Evolutionary conservation across 768 basidiomycete species (phyloP).

Genomic region (Dioszegia crocea): DNA sequence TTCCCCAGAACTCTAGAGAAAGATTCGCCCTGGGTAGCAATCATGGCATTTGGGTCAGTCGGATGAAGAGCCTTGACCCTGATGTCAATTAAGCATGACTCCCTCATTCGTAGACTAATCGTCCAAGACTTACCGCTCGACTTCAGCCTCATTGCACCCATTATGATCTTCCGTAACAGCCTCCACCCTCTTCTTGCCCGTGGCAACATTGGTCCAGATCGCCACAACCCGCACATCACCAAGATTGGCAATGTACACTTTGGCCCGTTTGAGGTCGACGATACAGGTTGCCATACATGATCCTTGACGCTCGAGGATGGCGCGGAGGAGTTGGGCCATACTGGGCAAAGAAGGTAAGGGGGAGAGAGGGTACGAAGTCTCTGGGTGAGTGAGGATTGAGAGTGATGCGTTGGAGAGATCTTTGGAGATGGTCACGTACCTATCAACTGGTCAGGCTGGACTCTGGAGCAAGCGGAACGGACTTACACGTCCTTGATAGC

Average conservation of each 20-base stretch:
- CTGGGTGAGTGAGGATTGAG: not conserved
- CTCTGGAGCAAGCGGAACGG: no score
- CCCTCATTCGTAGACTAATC: no score
- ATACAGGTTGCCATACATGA: not conserved
- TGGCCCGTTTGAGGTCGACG: not conserved
- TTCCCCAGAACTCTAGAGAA: not conserved
- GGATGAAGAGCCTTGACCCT: not conserved
- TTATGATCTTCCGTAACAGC: conserved; percentile 8
- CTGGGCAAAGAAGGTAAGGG: not conserved
- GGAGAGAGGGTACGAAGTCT: no score
- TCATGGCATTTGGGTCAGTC: not conserved
- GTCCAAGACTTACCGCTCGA: not conserved
- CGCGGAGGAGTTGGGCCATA: not conserved
- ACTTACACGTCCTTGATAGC: conserved; percentile 1
- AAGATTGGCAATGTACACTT: not conserved
- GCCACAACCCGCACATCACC: not conserved
- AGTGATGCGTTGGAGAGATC: not conserved
- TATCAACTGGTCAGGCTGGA: no score
- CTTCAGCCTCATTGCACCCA: not conserved
- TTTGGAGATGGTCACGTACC: not conserved
- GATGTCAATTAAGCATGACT: not conserved
- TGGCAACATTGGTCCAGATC: not conserved
- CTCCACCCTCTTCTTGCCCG: not conserved
- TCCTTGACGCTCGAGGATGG: not conserved
- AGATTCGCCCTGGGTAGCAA: not conserved